phyloP scores from a whole-genome alignment of 2,329 filamentous ascomycete species.

The Arthrobotrys entomopaga region DNA sequence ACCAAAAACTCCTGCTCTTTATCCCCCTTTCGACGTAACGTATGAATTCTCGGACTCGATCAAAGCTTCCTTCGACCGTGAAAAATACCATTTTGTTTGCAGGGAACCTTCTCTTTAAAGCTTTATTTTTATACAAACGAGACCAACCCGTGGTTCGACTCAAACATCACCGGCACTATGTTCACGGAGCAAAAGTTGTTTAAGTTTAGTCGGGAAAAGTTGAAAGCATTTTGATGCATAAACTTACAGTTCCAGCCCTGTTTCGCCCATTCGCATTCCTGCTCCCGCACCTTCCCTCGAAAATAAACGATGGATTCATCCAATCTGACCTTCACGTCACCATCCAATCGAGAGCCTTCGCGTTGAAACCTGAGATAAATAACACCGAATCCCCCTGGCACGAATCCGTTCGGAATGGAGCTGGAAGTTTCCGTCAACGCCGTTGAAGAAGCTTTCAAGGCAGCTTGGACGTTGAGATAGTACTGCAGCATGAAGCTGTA shows the following conservation, averaged over 20 bases:
- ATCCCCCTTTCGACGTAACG: too few relatives aligned
- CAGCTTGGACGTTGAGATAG: conserved; percentile 48
- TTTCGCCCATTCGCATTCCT: conserved; percentile 50
- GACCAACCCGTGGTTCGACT: conserved; percentile 29
- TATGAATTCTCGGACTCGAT: too few relatives aligned
- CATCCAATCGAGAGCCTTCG: conserved; percentile 6
- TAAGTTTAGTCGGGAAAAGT: not conserved
- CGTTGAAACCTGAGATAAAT: conserved; percentile 45
- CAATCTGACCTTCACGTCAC: conserved; percentile 40
- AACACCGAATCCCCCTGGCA: conserved; percentile 38
- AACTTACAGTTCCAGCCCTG: conserved; percentile 53
- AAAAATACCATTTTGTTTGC: conserved; percentile 16
- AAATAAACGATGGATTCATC: conserved; percentile 36
- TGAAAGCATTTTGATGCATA: conserved; percentile 3
- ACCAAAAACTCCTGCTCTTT: not conserved
- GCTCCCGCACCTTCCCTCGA: conserved; percentile 35
- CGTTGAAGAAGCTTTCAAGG: conserved; percentile 36
- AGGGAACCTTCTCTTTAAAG: not conserved
- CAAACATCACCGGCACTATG: conserved; percentile 49
- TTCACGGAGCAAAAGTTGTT: not conserved
- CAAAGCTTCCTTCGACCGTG: not conserved
- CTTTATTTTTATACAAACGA: conserved; percentile 24
- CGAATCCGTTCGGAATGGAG: conserved; percentile 46
- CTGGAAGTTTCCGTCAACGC: conserved; percentile 38
- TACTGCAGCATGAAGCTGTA: conserved; percentile 55